Conservation (phyloP, 1,284 basidiomycete genomes). For the Naganishia liquefaciens region DNA sequence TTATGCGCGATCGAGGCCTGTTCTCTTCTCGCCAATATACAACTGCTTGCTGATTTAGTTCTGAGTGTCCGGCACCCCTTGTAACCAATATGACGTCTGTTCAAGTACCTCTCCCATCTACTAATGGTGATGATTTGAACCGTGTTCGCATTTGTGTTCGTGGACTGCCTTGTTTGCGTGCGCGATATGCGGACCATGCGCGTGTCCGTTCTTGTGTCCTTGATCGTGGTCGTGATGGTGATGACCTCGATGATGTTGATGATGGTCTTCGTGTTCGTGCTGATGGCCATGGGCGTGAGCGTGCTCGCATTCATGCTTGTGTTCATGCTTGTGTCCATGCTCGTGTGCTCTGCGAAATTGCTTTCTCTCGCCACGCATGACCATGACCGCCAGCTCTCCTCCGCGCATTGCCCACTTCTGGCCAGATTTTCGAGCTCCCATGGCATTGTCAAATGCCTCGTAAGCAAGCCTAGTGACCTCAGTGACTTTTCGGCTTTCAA, state of each 20-base stretch:
- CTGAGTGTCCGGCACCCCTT: neutral
- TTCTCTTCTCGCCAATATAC: neutral
- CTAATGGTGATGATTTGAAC: neutral
- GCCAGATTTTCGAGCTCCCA: constrained; percentile 40
- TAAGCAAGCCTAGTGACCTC: constrained; percentile 52
- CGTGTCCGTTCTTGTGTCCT: neutral
- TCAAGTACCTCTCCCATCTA: neutral
- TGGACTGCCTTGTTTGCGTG: too few species aligned
- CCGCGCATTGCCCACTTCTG: constrained; percentile 36
- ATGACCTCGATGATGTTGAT: constrained; percentile 8
- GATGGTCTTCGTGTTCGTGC: neutral
- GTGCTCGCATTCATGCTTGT: neutral
- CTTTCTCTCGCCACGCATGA: constrained; percentile 6
- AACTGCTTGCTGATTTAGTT: neutral
- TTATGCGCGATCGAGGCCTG: too few species aligned
- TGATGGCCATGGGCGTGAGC: neutral
- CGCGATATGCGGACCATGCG: neutral
- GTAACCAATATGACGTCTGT: neutral
- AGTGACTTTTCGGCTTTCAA: constrained; percentile 72
- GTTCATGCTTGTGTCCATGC: constrained; percentile 1
- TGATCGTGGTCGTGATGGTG: constrained; percentile 12
- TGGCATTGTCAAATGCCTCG: constrained; percentile 38
- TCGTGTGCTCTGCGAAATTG: constrained; percentile 7
- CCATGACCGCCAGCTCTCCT: constrained; percentile 15
- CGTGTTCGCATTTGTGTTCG: neutral